Percentiles rank a stretch among this genome's conserved stretches.
These are phyloP conservation scores for Sporopachydermia lactativora DNA, from an alignment of 805 yeast genomes.

Conservation along the genomic window DNA sequence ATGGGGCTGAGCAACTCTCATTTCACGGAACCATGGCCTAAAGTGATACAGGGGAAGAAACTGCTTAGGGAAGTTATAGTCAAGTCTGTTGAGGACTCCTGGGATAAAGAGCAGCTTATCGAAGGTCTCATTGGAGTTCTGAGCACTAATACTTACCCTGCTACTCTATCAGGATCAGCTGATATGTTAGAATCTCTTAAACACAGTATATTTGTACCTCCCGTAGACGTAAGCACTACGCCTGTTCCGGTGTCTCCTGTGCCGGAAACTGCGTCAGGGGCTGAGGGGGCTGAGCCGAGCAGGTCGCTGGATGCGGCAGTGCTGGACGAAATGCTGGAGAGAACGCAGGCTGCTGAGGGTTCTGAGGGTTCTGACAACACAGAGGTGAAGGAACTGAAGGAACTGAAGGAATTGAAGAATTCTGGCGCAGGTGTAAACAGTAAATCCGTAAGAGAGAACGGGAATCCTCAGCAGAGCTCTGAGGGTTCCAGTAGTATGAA, in stretches of 20 bases:
- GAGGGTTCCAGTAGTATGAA: not conserved
- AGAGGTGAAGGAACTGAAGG: constrained; percentile 5
- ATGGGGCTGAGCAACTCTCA: constrained; percentile 57
- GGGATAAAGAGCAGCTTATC: constrained; percentile 26
- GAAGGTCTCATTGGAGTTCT: constrained; percentile 41
- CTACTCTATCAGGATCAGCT: constrained; percentile 11
- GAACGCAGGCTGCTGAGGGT: too few relatives aligned
- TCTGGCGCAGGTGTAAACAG: not conserved
- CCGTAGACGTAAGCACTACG: constrained; percentile 26
- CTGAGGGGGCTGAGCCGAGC: not conserved
- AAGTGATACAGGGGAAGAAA: constrained; percentile 42
- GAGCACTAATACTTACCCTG: constrained; percentile 27
- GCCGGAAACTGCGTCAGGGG: too few relatives aligned
- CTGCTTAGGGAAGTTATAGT: constrained; percentile 23
- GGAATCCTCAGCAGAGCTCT: not conserved
- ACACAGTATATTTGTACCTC: constrained; percentile 61
- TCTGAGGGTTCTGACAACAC: not conserved
- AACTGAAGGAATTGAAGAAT: not conserved
- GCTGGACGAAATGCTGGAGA: not conserved
- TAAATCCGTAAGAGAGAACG: too few relatives aligned
- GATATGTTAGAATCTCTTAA: constrained; percentile 30
- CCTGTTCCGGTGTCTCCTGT: constrained; percentile 7
- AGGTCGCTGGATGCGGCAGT: not conserved
- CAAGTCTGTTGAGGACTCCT: constrained; percentile 10
- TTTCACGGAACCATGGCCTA: constrained; percentile 62